phyloP scores from a whole-genome alignment of 2,329 filamentous ascomycete genomes.

The Orbilia quercus region DNA sequence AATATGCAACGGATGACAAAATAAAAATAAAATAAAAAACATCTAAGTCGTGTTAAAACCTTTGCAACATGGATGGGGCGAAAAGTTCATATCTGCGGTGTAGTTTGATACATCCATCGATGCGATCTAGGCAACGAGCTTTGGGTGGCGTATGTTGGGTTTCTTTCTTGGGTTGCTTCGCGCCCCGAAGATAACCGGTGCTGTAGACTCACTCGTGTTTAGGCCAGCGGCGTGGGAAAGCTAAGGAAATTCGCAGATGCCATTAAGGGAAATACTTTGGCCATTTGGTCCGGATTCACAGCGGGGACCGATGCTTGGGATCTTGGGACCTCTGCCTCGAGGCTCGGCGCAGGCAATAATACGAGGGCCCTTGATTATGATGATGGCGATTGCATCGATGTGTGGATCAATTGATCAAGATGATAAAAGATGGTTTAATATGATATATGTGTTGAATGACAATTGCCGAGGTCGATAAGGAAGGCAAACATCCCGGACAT shows the following conservation, averaged over 20 bases:
- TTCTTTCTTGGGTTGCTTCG: slow-evolving; percentile 47
- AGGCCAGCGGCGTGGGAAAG: slow-evolving; percentile 65
- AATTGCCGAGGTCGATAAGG: no score
- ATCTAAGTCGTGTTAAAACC: slow-evolving; percentile 2
- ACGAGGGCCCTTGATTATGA: neutral
- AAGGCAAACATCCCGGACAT: no score
- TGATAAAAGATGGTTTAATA: no score
- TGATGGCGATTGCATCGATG: no score
- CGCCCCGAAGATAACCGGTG: slow-evolving; percentile 53
- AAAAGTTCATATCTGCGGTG: slow-evolving; percentile 29
- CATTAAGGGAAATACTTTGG: slow-evolving; percentile 24
- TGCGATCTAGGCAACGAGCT: slow-evolving; percentile 52
- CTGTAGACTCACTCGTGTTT: slow-evolving; percentile 19
- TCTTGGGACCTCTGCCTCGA: slow-evolving; percentile 4
- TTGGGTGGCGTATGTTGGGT: slow-evolving; percentile 47
- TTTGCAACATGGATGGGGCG: slow-evolving; percentile 32
- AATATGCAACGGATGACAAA: neutral
- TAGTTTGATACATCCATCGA: slow-evolving; percentile 32
- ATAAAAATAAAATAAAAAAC: neutral
- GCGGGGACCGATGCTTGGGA: slow-evolving; percentile 15
- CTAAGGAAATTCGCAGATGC: slow-evolving; percentile 43
- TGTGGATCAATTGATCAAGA: no score
- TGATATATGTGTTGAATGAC: no score
- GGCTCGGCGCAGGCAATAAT: neutral
- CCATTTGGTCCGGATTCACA: slow-evolving; percentile 8